Conservation (phyloP, 352 stramenopile genomes). For the Globisporangium spiculum region DNA sequence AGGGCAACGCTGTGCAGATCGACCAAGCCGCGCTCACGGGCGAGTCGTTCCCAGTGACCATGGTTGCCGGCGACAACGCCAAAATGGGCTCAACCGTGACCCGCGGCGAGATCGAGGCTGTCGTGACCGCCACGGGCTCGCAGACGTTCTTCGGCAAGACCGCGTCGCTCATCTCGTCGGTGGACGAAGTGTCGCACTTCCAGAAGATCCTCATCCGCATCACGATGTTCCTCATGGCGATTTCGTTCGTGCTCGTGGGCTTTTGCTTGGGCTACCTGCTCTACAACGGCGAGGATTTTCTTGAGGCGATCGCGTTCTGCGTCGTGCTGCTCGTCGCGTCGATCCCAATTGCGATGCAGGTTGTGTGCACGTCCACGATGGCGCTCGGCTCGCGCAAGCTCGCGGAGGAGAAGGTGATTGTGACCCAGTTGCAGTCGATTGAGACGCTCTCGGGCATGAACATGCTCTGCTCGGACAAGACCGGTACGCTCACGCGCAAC, state of each 20-base stretch:
- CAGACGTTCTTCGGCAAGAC: slow-evolving; percentile 94
- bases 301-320: slow-evolving; percentile 83
- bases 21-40: slow-evolving; percentile 93
- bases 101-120: slow-evolving; percentile 90
- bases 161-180: slow-evolving; percentile 64
- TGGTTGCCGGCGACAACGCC: slow-evolving; percentile 69
- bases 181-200: slow-evolving; percentile 83
- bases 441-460: slow-evolving; percentile 92
- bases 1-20: slow-evolving; percentile 83
- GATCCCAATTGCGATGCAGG: slow-evolving; percentile 93
- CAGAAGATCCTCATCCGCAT: slow-evolving; percentile 92
- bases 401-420: slow-evolving; percentile 90
- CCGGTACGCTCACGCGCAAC: slow-evolving; percentile 93
- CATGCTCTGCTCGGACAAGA: slow-evolving; percentile 97
- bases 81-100: slow-evolving; percentile 88
- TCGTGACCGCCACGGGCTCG: slow-evolving; percentile 85
- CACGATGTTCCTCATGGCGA: slow-evolving; percentile 86
- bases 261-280: slow-evolving; percentile 89
- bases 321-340: slow-evolving; percentile 90
- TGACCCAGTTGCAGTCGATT: slow-evolving; percentile 90
- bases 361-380: slow-evolving; percentile 92
- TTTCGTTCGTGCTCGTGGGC: slow-evolving; percentile 84
- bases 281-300: slow-evolving; percentile 69
- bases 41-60: slow-evolving; percentile 93
- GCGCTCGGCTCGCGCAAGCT: slow-evolving; percentile 90